Base-by-base conservation (phyloP, 140 eudicot genomes). In the Bidens hawaiensis region DNA sequence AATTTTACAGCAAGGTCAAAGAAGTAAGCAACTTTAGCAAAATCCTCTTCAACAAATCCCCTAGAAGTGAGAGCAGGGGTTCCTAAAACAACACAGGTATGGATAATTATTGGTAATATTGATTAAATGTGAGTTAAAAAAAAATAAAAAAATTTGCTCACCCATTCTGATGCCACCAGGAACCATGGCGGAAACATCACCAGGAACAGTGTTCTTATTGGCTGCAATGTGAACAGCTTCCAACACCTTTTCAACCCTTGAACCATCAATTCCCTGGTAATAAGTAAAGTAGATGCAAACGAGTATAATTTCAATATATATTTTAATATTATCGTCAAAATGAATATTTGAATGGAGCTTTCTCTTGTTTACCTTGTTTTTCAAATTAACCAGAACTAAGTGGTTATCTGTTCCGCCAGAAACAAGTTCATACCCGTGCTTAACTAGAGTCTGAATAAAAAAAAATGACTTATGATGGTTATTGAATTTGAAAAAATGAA, bases 121-220 rank as follows among this genome's bases (percentile, higher is more conserved):
- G 6, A 36, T 15, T 5, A 36, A 1, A 23, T 7, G 6, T n/a
- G 27, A 26, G 14, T 54, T 13, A 54, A 54, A 24, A 54, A 53
- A 53, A 25, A 1, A 54, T n/a, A 7, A 27, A 14, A n/a, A n/a
- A 34, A 16, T 31, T 21, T 64, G 6, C 34, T n/a, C 73, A 94
- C 97, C 97, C 99, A 94, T 88, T 69, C 97, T 80, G 75, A 94
- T 94, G 80, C 99, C 99, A 79, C 99, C 99, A 57, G 99, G 99
- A 71, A 94, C 97, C 99, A 94, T 94, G 64, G 99, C 99, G 62
- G 99, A 94, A 53, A 88, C 99, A 78, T 94, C 97, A 67, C 99
- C 99, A 16, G 99, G 97, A 60, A 94, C 97, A 4, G 97, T 94
- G 64, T 94, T 94, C 54, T 88, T 94, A 67, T 94, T 94, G 53